These are phyloP conservation scores for Saccharomyces hybrid DNA, from an alignment of 1,139 yeast species.

Conservation along the genomic window DNA sequence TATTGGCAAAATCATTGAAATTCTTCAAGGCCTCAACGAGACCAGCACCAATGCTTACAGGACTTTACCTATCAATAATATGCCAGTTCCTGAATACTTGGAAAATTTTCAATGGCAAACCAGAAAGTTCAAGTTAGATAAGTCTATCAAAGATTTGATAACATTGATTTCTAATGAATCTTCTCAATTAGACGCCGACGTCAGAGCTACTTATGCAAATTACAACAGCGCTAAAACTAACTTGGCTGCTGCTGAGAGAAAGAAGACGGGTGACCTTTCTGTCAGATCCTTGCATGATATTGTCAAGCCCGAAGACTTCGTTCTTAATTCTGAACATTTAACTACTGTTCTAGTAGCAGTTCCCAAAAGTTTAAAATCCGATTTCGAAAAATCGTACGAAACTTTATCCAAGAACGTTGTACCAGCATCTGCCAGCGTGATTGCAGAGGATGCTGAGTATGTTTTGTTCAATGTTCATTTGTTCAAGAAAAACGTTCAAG, in stretches of 20 bases:
- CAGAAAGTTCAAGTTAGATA: slow-evolving; percentile 78
- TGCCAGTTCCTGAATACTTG: slow-evolving; percentile 49
- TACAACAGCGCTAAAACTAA: slow-evolving; percentile 80
- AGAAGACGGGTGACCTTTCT: slow-evolving; percentile 87
- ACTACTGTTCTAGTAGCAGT: slow-evolving; percentile 80
- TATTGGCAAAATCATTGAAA: slow-evolving; percentile 68
- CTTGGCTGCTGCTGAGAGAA: slow-evolving; percentile 81
- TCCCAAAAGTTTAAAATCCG: slow-evolving; percentile 55
- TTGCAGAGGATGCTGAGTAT: slow-evolving; percentile 69
- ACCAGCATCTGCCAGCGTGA: slow-evolving; percentile 73
- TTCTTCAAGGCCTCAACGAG: slow-evolving; percentile 47
- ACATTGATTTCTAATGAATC: slow-evolving; percentile 69
- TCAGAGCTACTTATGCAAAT: slow-evolving; percentile 57
- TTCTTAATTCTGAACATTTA: slow-evolving; percentile 76
- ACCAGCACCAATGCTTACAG: slow-evolving; percentile 41
- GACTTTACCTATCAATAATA: slow-evolving; percentile 42
- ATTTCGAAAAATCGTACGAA: slow-evolving; percentile 67
- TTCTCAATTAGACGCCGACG: slow-evolving; percentile 72
- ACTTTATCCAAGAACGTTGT: slow-evolving; percentile 73
- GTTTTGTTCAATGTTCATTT: slow-evolving; percentile 69
- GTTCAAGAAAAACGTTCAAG: slow-evolving; percentile 71
- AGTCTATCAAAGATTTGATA: slow-evolving; percentile 70
- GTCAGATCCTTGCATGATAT: slow-evolving; percentile 86
- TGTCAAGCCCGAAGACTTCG: slow-evolving; percentile 78
- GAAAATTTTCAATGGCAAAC: slow-evolving; percentile 81